Percentiles rank a stretch among this genome's conserved stretches.
Conservation (phyloP, 176 grass and related monocot genomes). For the Triticum timopheevii region DNA sequence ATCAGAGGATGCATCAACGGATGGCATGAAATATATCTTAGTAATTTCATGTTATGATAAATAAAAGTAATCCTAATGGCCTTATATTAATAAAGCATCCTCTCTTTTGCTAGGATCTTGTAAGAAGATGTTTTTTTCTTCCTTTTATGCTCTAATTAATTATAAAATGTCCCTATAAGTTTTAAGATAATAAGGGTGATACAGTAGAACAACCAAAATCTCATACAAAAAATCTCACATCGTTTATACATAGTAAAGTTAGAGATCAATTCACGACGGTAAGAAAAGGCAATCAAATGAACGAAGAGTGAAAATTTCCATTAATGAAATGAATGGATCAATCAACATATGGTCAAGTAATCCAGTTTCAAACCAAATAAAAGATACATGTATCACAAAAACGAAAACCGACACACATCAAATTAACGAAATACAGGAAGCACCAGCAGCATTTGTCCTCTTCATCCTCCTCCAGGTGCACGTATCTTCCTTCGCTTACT, state of each 20-base stretch:
- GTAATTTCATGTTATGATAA: not conserved
- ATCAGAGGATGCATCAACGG: not conserved
- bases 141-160: not conserved
- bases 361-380: conserved; percentile 1
- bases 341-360: conserved; percentile 21
- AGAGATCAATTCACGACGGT: not conserved
- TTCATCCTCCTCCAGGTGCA: not conserved
- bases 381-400: not conserved
- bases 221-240: not conserved
- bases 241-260: conserved; percentile 7
- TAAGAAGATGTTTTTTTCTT: not conserved
- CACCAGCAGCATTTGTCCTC: not conserved
- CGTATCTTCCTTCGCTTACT: conserved; percentile 30
- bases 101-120: not conserved
- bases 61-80: not conserved
- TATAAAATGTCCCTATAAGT: not conserved
- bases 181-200: not conserved
- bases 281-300: conserved; percentile 5
- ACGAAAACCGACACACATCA: not conserved
- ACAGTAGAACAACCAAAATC: not conserved
- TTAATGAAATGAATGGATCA: conserved; percentile 27
- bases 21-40: not conserved
- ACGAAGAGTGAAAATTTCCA: not conserved
- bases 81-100: not conserved
- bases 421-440: conserved; percentile 4